Evolutionary conservation across 2,329 filamentous ascomycete species (phyloP).

Genomic region (Macroventuria anomochaeta): DNA sequence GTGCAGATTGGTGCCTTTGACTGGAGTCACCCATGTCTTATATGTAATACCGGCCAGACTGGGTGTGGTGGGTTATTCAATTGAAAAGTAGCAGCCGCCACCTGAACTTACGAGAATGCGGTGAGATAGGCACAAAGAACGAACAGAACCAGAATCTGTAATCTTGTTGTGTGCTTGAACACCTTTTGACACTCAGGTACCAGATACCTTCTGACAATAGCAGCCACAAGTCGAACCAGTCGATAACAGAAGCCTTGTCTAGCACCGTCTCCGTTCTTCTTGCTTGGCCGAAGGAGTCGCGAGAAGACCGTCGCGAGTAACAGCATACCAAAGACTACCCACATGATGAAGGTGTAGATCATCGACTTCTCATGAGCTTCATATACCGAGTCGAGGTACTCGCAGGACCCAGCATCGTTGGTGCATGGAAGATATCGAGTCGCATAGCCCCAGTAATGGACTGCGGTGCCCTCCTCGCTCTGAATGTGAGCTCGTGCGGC

Average conservation of each 20-base stretch:
- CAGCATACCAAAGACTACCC: slow-evolving; percentile 57
- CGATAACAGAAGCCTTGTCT: slow-evolving; percentile 30
- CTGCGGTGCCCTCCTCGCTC: neutral
- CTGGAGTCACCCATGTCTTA: slow-evolving; percentile 71
- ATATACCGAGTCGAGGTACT: slow-evolving; percentile 62
- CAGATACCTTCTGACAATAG: slow-evolving; percentile 57
- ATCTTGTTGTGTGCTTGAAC: slow-evolving; percentile 71
- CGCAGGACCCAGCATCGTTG: slow-evolving; percentile 62
- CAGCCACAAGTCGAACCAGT: slow-evolving; percentile 41
- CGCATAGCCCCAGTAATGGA: slow-evolving; percentile 61
- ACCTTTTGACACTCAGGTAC: slow-evolving; percentile 64
- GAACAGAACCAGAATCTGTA: slow-evolving; percentile 68
- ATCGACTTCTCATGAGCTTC: slow-evolving; percentile 59
- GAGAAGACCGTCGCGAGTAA: slow-evolving; percentile 50
- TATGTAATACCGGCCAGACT: slow-evolving; percentile 69
- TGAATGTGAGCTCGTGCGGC: slow-evolving; percentile 15
- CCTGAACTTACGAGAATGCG: slow-evolving; percentile 61
- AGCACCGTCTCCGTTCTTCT: slow-evolving; percentile 16
- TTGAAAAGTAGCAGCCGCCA: neutral
- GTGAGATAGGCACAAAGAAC: slow-evolving; percentile 66
- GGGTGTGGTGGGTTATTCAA: slow-evolving; percentile 4
- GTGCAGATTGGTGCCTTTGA: slow-evolving; percentile 62
- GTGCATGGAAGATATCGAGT: slow-evolving; percentile 60
- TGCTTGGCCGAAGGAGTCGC: slow-evolving; percentile 25
- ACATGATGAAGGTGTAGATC: slow-evolving; percentile 62